Evolutionary conservation across 495 filamentous ascomycete species (phyloP).

Genomic region (Tricharina praecox): DNA sequence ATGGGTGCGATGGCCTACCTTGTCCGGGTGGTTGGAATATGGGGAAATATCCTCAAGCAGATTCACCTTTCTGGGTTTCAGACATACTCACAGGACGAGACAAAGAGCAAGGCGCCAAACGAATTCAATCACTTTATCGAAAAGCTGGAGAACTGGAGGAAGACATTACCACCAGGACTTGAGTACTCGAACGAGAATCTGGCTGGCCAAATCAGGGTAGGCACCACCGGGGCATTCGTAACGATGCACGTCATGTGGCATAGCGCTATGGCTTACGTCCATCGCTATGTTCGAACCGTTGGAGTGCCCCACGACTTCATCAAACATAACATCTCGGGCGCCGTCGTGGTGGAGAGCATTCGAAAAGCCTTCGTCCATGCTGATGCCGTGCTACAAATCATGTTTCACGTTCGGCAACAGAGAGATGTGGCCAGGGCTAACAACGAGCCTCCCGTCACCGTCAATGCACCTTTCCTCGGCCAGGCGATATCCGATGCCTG

Average conservation of each 20-base stretch:
- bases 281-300: constrained; percentile 25
- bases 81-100: not conserved
- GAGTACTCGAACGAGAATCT: constrained; percentile 27
- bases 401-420: constrained; percentile 20
- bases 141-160: constrained; percentile 20
- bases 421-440: constrained; percentile 12
- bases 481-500: constrained; percentile 26
- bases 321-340: constrained; percentile 4
- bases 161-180: constrained; percentile 17
- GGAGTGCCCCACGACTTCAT: constrained; percentile 4
- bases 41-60: constrained; percentile 25
- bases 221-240: constrained; percentile 25
- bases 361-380: constrained; percentile 27
- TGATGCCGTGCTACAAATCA: constrained; percentile 25
- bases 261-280: constrained; percentile 25
- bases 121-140: constrained; percentile 10
- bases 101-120: not conserved
- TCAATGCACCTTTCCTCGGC: constrained; percentile 26
- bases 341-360: constrained; percentile 20
- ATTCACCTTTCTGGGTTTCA: constrained; percentile 25
- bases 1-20: constrained; percentile 27
- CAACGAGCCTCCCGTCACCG: constrained; percentile 13
- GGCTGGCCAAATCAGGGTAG: constrained; percentile 24
- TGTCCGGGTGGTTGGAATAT: constrained; percentile 24
- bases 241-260: constrained; percentile 28